Evolutionary conservation across 2,329 filamentous ascomycete genomes (phyloP), one percentile per base, ranked within the genome.

Genomic region (Penicillium verrucosum): DNA sequence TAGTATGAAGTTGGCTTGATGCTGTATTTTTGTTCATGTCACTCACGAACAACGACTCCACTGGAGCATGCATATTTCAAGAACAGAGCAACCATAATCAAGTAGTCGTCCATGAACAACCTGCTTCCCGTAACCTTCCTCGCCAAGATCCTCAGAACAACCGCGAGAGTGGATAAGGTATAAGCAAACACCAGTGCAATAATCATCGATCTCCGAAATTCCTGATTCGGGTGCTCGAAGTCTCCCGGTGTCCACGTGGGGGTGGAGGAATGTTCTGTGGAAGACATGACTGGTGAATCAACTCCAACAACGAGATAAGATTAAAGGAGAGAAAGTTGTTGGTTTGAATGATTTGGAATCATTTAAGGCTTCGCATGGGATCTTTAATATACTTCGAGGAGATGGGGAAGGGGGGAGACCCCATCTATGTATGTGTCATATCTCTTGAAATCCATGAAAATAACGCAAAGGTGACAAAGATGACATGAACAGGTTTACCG

Each of bases 51-150:
- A 6, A 60, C 57, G 8, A 67, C 65, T 30, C 67, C 68, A 43
- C 63, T 62, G 1, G 68, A 70, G 45, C 68, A 70, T 47, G 66
- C 65, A 57, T 69, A 70, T 60, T 70, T 70, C 51, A 70, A 67
- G 23, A 70, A 40, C 52, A 71, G 51, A 47, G 68, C 68, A 38
- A 69, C 51, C 4, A 71, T 25, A 43, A 70, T 70, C 54, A 71
- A 57, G 48, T 66, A 66, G 56, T 71, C 68, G 56, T 71, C 69
- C 55, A 70, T 25, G 37, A 65, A 69, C n/a, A 71, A 44, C 7
- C 44, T 60, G 29, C 59, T 63, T 1, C 66, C 65, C 7, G 61
- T 68, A 43, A 71, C 48, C 36, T 59, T 64, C 29, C 69, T 51
- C 2, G 69, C 64, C 43, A 67, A 14, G 5, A 71, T 57, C 2